Base-by-base conservation (phyloP, 768 basidiomycete species). In the Auriscalpium orientale region DNA sequence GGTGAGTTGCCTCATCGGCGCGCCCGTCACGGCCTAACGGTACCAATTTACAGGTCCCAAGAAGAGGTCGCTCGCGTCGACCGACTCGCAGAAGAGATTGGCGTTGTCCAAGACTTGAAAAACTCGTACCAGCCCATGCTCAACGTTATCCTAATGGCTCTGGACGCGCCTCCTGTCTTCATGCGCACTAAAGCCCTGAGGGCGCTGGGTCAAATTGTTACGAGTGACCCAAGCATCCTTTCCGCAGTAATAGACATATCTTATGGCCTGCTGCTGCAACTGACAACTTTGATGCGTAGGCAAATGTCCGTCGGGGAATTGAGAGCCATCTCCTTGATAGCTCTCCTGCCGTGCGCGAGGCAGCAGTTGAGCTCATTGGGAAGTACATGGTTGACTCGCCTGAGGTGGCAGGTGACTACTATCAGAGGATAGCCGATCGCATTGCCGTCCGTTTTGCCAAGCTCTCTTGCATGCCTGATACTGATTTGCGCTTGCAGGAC, bases 361-460 rank as follows among this genome's bases (percentile, higher is more conserved):
- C 94, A 5, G 94, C 95, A 6, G 91, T 99, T 13, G 97, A 98
- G 66, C 74, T 99, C 56, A 91, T 98, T 56, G 97, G 97, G n/a
- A 95, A 93, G 72, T 95, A 98, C 65, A 86, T 98, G 76, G 82
- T 94, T 37, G 87, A 92, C 58, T 85, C 87, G 0, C 91, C 92
- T 0, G 84, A 85, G 54, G 84, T 98, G n/a, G 91, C 90, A 0
- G 81, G 81, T 4, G 84, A 94, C 63, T 98, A 98, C 71, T 95
- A 95, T 64, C 76, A 79, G 48, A 85, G 84, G 68, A 90, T 99
- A 53, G 84, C 89, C 2, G 89, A 92, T 57, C 87, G 97, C 5
- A 91, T 97, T 61, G 88, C 90, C 40, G 95, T 97, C 71, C 67
- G 83, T 72, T 7, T 28, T 38, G 18, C 44, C 36, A 51, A 1